Evolutionary conservation across 345 rosid genomes (phyloP), one percentile per base, ranked within the genome.

Genomic region (Excoecaria cochinchinensis): DNA sequence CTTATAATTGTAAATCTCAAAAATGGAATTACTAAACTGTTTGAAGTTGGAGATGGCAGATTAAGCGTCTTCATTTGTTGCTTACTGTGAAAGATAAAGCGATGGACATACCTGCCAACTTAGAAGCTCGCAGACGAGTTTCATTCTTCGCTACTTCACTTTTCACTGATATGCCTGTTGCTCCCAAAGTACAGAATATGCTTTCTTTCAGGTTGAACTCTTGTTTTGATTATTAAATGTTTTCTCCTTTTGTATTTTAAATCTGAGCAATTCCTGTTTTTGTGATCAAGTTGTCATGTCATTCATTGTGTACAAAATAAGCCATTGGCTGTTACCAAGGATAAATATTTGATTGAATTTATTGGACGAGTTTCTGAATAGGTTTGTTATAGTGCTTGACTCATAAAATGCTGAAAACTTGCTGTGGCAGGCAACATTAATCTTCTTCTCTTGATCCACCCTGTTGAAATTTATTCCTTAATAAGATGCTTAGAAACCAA

Each of bases 71-170:
- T 74, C 89, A 85, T 71, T 84, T 91, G 81, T 76, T 95, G 86
- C 86, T 95, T 79, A 90, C 92, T 17, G 81, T 89, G 83, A 89
- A 83, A 86, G 99, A 95, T 78, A 86, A 85, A 80, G 97, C 97
- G 71, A 86, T 91, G 92, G 97, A 92, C 82, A 82, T 95, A 77
- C 99, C 99, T 69, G 83, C 82, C 42, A 95, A 95, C 76, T 73
- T 95, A 77, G 97, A 95, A 48, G 99, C 97, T 78, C 86, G 86
- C 57, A 86, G 97, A 67, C 97, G 97, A 56, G 79, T 95, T 71
- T 92, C 97, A 55, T 95, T 92, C 87, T 95, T 92, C 81, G 97
- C 97, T 73, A 92, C 99, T 78, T 95, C 99, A 46, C 92, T 95
- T 78, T 95, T 95, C 81, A 91, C 90, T 89, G 89, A 88, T 84